phyloP scores from a whole-genome alignment of 2,329 filamentous ascomycete species.

The Fusarium duplospermum region DNA sequence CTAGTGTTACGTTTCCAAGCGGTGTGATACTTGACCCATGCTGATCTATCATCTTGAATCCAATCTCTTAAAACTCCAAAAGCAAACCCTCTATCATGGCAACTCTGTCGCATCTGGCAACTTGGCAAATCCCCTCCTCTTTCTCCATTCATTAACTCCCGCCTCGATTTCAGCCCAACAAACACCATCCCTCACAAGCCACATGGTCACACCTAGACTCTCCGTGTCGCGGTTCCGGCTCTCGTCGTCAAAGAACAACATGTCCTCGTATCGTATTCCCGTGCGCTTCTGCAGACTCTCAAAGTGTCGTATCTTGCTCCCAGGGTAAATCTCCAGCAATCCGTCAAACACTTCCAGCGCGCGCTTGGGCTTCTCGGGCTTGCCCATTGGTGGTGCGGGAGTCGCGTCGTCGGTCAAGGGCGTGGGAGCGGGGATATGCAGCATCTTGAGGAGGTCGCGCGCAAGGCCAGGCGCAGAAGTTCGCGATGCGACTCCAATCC shows the following conservation, averaged over 20 bases:
- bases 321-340: slow-evolving; percentile 76
- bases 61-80: not conserved
- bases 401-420: slow-evolving; percentile 21
- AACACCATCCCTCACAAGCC: slow-evolving; percentile 83
- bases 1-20: not conserved
- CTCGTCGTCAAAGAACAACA: slow-evolving; percentile 98
- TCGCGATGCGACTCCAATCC: slow-evolving; percentile 81
- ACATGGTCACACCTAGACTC: slow-evolving; percentile 84
- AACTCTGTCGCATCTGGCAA: slow-evolving; percentile 16
- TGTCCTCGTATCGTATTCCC: slow-evolving; percentile 79
- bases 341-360: slow-evolving; percentile 71
- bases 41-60: not conserved
- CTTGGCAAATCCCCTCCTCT: slow-evolving; percentile 65
- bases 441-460: slow-evolving; percentile 79
- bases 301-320: slow-evolving; percentile 89
- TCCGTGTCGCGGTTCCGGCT: slow-evolving; percentile 85
- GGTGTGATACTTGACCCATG: too few species aligned
- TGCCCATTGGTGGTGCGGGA: slow-evolving; percentile 29
- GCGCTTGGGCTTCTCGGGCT: slow-evolving; percentile 50
- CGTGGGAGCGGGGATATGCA: slow-evolving; percentile 66
- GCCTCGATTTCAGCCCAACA: slow-evolving; percentile 80
- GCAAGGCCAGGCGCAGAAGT: slow-evolving; percentile 85
- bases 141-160: slow-evolving; percentile 85
- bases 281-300: slow-evolving; percentile 77
- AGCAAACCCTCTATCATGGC: not conserved